Percentiles rank a stretch among this genome's conserved stretches.
phyloP scores from a whole-genome alignment of 2,329 filamentous ascomycete species.

The Arachnomyces sp. region DNA sequence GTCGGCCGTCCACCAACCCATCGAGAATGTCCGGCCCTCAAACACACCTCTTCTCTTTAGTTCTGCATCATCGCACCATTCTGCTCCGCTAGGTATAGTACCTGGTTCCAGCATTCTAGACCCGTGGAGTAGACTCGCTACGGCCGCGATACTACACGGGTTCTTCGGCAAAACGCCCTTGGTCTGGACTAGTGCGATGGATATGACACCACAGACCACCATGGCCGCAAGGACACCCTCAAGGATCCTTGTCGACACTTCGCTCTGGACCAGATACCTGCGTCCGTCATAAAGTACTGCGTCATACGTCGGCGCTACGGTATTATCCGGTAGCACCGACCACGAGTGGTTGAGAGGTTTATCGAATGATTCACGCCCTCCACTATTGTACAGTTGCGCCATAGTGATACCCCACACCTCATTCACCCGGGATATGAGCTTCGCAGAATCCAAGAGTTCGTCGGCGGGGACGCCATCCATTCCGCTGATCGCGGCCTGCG shows the following conservation, averaged over 20 bases:
- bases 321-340: too few species aligned
- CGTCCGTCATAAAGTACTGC: not conserved
- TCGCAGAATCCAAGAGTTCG: too few species aligned
- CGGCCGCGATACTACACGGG: slow-evolving; percentile 13
- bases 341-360: too few species aligned
- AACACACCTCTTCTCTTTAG: slow-evolving; percentile 6
- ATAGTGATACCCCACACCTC: slow-evolving; percentile 1
- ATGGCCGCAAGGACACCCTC: slow-evolving; percentile 5
- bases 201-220: slow-evolving; percentile 3
- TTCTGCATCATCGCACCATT: slow-evolving; percentile 6
- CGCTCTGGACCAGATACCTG: slow-evolving; percentile 1
- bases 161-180: slow-evolving; percentile 12
- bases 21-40: slow-evolving; percentile 6
- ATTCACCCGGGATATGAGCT: too few species aligned
- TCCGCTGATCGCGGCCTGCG: slow-evolving; percentile 7
- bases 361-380: slow-evolving; percentile 1
- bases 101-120: slow-evolving; percentile 8
- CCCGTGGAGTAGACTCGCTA: slow-evolving; percentile 10
- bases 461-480: slow-evolving; percentile 5
- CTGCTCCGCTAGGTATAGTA: slow-evolving; percentile 7
- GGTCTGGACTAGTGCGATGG: slow-evolving; percentile 4
- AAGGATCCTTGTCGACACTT: slow-evolving; percentile 6
- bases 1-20: too few species aligned
- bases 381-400: slow-evolving; percentile 2
- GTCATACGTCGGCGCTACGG: too few species aligned